A percentile compares a stretch with the other conserved stretches of the same genome.
Conservation (phyloP, 2,329 filamentous ascomycete genomes). For the Alternaria ethzedia region DNA sequence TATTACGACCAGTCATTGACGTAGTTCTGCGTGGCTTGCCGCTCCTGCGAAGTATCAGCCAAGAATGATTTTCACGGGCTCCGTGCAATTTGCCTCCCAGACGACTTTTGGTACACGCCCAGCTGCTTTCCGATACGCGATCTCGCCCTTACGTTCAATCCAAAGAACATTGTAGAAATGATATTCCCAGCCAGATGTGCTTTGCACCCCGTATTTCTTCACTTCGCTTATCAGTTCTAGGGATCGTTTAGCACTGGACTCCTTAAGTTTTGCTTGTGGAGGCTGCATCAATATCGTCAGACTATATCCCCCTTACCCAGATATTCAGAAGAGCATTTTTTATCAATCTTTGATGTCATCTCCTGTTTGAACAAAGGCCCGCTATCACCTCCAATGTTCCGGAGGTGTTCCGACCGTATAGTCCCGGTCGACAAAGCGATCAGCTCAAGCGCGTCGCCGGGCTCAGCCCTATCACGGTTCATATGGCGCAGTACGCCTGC, state of each 20-base stretch:
- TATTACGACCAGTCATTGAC: neutral
- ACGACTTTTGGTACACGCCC: neutral
- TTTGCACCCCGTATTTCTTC: neutral
- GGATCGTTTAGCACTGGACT: too few relatives aligned
- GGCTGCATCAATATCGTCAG: too few relatives aligned
- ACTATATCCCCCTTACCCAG: neutral
- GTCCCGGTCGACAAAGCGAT: neutral
- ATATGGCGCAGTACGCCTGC: neutral
- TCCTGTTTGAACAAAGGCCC: neutral
- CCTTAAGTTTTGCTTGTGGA: too few relatives aligned
- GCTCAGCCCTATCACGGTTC: neutral
- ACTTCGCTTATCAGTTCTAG: neutral
- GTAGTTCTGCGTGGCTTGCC: too few relatives aligned
- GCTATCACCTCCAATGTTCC: neutral
- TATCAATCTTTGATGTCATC: neutral
- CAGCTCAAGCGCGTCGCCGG: neutral
- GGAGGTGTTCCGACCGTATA: neutral
- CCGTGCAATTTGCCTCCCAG: neutral
- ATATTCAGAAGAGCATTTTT: neutral
- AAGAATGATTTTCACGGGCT: neutral
- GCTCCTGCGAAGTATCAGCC: neutral
- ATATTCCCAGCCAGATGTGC: neutral
- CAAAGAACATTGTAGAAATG: neutral
- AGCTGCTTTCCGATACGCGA: neutral
- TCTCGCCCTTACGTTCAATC: neutral